A percentile compares a stretch with the other conserved stretches of the same genome.
These are phyloP conservation scores for Antrodiella citrinella DNA, from an alignment of 768 basidiomycete genomes.

Conservation along the genomic window DNA sequence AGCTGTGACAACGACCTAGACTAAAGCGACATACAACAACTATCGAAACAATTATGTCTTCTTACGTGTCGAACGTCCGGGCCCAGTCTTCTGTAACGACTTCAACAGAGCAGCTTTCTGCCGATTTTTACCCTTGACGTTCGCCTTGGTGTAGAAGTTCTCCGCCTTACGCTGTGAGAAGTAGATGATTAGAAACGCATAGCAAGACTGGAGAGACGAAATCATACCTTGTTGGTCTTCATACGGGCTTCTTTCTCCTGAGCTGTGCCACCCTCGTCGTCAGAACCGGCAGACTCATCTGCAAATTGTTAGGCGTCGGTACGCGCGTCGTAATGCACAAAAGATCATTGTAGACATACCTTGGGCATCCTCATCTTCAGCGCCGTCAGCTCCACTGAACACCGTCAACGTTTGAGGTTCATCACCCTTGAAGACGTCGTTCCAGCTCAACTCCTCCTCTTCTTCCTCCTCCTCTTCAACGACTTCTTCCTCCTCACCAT, in stretches of 20 bases:
- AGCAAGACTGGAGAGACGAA: background rate
- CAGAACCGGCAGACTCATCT: constrained; percentile 2
- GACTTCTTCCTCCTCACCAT: constrained; percentile 28
- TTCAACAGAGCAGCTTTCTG: constrained; percentile 53
- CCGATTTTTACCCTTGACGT: constrained; percentile 85
- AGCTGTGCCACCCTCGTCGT: constrained; percentile 25
- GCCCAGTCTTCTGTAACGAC: constrained; percentile 13
- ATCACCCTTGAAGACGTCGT: constrained; percentile 71
- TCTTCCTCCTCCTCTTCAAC: constrained; percentile 21
- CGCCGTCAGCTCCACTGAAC: constrained; percentile 14
- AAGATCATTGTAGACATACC: background rate
- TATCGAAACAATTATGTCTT: too few species aligned
- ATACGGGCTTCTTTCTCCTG: constrained; percentile 58
- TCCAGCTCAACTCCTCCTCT: constrained; percentile 64
- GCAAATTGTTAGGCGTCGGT: constrained; percentile 2
- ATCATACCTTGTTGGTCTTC: constrained; percentile 83
- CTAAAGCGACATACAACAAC: too few species aligned
- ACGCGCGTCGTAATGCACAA: constrained; percentile 3
- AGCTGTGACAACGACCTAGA: too few species aligned
- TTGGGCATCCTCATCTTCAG: constrained; percentile 5
- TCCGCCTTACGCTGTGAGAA: constrained; percentile 66
- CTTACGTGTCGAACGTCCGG: background rate
- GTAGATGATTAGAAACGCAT: background rate
- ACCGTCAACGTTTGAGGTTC: constrained; percentile 15
- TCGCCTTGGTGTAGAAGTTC: constrained; percentile 82